Conservation (phyloP, 2,329 filamentous ascomycete species). For the Aureobasidium leucospermi region DNA sequence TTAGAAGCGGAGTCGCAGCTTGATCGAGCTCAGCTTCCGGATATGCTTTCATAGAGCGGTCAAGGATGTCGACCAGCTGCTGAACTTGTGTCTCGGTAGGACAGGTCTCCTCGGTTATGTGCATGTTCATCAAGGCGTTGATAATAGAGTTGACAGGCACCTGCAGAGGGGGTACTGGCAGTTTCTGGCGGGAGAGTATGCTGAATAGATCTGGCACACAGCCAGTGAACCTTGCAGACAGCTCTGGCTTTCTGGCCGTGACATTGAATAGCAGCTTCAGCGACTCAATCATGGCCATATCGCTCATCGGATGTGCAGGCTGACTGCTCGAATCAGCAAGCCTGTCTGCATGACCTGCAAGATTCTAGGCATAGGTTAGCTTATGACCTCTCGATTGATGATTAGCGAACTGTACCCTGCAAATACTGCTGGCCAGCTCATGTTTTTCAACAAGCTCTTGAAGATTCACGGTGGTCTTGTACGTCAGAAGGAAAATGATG, state of each 20-base stretch:
- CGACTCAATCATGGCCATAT: slow-evolving; percentile 75
- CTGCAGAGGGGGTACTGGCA: slow-evolving; percentile 61
- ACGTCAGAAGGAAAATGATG: slow-evolving; percentile 73
- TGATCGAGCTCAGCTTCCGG: slow-evolving; percentile 64
- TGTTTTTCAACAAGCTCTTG: slow-evolving; percentile 58
- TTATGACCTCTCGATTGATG: not conserved
- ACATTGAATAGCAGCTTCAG: slow-evolving; percentile 87
- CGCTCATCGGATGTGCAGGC: slow-evolving; percentile 54
- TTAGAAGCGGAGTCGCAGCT: slow-evolving; percentile 64
- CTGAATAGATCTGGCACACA: slow-evolving; percentile 63
- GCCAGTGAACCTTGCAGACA: slow-evolving; percentile 54
- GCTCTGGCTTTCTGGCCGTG: slow-evolving; percentile 62
- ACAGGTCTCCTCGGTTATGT: slow-evolving; percentile 40
- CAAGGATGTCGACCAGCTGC: slow-evolving; percentile 63
- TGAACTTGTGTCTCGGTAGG: slow-evolving; percentile 48
- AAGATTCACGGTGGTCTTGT: slow-evolving; percentile 64
- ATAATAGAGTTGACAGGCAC: slow-evolving; percentile 64
- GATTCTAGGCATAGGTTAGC: slow-evolving; percentile 39
- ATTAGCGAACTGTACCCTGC: slow-evolving; percentile 30
- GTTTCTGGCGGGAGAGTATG: slow-evolving; percentile 57
- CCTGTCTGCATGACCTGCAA: slow-evolving; percentile 53
- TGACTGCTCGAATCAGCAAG: slow-evolving; percentile 2
- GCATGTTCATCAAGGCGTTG: slow-evolving; percentile 74
- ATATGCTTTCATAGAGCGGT: slow-evolving; percentile 57
- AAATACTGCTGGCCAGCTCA: slow-evolving; percentile 60